Evolutionary conservation across 768 basidiomycete species (phyloP), one percentile per base, ranked within the genome.

Genomic region (Lentinula detonsa): DNA sequence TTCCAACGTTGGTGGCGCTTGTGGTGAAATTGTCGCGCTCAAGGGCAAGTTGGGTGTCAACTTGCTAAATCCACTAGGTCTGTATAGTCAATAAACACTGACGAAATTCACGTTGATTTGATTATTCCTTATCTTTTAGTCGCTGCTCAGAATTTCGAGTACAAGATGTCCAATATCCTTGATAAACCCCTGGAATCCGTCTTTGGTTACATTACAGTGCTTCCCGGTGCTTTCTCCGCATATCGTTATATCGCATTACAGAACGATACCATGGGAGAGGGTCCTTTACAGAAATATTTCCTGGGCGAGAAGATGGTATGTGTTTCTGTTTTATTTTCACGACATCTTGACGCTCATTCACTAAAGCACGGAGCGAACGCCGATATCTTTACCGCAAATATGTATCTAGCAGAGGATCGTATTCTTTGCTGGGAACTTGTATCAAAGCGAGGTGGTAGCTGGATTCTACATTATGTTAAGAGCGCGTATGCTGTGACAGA

Each of bases 361-460:
- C 4, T 59, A 48, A 48, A 85, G 85, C 91, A 91, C 63, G 91
- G 90, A 34, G 85, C 89, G 3, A 90, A 85, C 13, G 90, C 90
- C 1, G 93, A 93, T 69, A 94, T 96, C 62, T 95, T 95, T 74
- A 95, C 93, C 4, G 91, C 94, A 28, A 96, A 96, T 70, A 96
- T 96, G 93, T 98, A 95, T 70, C 82, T 96, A 15, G 93, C 93
- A 8, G 93, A 95, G 72, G 93, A 94, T 79, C 85, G 90, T 61
- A 97, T 98, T 64, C 78, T 98, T 1, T 98, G 95, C 72, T 98
- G 95, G 94, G 95, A 98, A 71, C 82, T 98, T 23, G 95, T 98
- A 35, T 91, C 92, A n/a, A 98, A 98, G 69, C 85, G 94, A 10
- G 87, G 88, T 15, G 88, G 85, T 2, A 79, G 90, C 28, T 98